A percentile compares a stretch with the other conserved stretches of the same genome.
phyloP scores from a whole-genome alignment of 352 stramenopile genomes.

The Phytophthora cryptogea region DNA sequence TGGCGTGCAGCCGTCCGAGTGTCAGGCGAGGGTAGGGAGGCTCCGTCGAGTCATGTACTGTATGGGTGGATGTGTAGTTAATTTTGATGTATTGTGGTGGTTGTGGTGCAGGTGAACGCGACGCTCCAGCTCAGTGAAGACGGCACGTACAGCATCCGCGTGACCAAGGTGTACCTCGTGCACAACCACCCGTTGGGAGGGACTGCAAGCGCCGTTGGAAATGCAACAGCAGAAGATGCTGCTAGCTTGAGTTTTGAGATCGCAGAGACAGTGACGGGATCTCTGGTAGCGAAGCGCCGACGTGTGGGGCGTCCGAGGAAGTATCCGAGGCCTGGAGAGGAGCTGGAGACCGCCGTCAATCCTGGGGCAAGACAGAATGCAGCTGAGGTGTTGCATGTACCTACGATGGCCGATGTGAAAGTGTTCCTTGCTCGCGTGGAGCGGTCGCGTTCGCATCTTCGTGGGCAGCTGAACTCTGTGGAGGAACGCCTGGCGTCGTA shows the following conservation, averaged over 20 bases:
- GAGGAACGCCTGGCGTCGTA: conserved; percentile 36
- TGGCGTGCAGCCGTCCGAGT: conserved; percentile 32
- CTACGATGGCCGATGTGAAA: conserved; percentile 31
- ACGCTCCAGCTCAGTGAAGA: conserved; percentile 32
- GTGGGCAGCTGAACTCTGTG: conserved; percentile 21
- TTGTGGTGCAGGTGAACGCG: conserved; percentile 30
- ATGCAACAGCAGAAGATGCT: not conserved
- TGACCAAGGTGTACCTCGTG: conserved; percentile 31
- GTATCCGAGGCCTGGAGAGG: conserved; percentile 1
- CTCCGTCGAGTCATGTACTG: not conserved
- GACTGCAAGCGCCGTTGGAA: not conserved
- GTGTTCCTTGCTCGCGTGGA: conserved; percentile 27
- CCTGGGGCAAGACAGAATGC: not conserved
- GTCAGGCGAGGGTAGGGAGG: conserved; percentile 30
- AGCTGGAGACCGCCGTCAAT: not conserved
- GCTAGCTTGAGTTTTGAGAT: no score
- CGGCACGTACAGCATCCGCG: conserved; percentile 29
- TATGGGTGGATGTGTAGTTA: not conserved
- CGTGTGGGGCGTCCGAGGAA: conserved; percentile 13
- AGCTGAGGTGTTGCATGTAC: conserved; percentile 9
- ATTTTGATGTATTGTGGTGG: no score
- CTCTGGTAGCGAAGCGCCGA: conserved; percentile 10
- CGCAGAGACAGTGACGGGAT: not conserved
- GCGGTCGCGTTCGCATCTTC: conserved; percentile 8
- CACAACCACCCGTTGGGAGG: conserved; percentile 36